Evolutionary conservation across 2,329 filamentous ascomycete genomes (phyloP), one percentile per base, ranked within the genome.

Genomic region (Aspergillus fructus): DNA sequence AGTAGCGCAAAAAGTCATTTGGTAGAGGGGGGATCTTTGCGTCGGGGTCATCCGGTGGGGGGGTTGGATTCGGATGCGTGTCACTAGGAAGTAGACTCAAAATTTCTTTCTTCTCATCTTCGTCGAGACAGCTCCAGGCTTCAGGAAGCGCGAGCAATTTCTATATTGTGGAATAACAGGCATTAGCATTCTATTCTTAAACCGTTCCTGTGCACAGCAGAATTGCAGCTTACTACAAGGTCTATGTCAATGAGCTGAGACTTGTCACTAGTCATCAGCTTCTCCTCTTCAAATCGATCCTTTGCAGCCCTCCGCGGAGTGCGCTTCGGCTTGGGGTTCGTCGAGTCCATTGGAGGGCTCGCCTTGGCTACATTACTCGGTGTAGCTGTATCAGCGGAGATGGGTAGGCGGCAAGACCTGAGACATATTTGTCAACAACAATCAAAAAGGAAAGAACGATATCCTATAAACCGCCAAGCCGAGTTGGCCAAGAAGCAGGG

Each of bases 51-150:
- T 74, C 68, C 4, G 61, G 33, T 17, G 66, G 49, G 39, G 64
- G 63, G 12, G 72, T 64, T 5, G 65, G 64, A 12, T 68, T 66
- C 5, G 73, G 71, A 49, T 78, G 73, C 23, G 76, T 70, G 70
- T 80, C 67, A 21, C 73, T 71, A 11, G 77, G 78, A 39, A 80
- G 69, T 30, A 74, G 56, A 53, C 62, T 60, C 19, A 76, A 61
- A 19, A 79, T 73, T 55, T 76, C 70, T 46, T 70, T 66, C 60
- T 78, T 77, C 58, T 77, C 74, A 19, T 65, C 63, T 57, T 76
- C 75, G 21, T 76, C 72, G 13, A 79, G 72, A 53, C 66, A 71
- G 21, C 73, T 65, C 75, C 77, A 79, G 37, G 77, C 72, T 59
- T 71, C 65, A 1, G 75, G 75, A 17, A 69, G 66, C 7, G 74